These are phyloP conservation scores for Piromyces sp. DNA, from an alignment of 192 early-diverging fungal genomes.

Conservation along the genomic window DNA sequence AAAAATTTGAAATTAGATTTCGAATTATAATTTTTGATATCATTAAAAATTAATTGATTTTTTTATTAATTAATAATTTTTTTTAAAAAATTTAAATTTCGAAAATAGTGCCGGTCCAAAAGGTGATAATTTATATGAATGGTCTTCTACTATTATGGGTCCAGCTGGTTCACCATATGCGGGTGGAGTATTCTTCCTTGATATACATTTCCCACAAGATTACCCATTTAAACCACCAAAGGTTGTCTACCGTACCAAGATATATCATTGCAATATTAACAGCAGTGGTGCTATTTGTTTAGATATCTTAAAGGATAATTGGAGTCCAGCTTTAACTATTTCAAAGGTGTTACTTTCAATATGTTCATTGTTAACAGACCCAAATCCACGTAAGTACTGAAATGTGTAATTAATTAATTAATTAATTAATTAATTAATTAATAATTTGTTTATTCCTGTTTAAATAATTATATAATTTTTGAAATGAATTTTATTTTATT, in stretches of 20 bases:
- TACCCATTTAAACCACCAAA: slow-evolving; percentile 96
- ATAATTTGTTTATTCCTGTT: too few species aligned
- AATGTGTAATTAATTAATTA: background rate
- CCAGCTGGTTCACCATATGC: slow-evolving; percentile 73
- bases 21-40: too few species aligned
- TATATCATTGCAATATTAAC: slow-evolving; percentile 97
- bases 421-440: too few species aligned
- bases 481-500: background rate
- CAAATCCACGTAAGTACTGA: slow-evolving; percentile 62
- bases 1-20: too few species aligned
- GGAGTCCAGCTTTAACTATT: slow-evolving; percentile 88
- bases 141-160: slow-evolving; percentile 86
- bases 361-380: slow-evolving; percentile 80
- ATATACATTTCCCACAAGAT: slow-evolving; percentile 77
- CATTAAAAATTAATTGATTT: too few species aligned
- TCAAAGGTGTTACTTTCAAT: slow-evolving; percentile 91
- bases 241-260: slow-evolving; percentile 74
- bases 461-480: background rate
- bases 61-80: background rate
- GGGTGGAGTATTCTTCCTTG: slow-evolving; percentile 81
- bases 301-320: slow-evolving; percentile 93
- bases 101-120: slow-evolving; percentile 74
- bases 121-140: slow-evolving; percentile 89
- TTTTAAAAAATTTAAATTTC: background rate
- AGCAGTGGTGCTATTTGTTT: slow-evolving; percentile 78